A percentile compares a stretch with the other conserved stretches of the same genome.
These are phyloP conservation scores for Apiospora phragmitis DNA, from an alignment of 2,329 filamentous ascomycete genomes.

Conservation along the genomic window DNA sequence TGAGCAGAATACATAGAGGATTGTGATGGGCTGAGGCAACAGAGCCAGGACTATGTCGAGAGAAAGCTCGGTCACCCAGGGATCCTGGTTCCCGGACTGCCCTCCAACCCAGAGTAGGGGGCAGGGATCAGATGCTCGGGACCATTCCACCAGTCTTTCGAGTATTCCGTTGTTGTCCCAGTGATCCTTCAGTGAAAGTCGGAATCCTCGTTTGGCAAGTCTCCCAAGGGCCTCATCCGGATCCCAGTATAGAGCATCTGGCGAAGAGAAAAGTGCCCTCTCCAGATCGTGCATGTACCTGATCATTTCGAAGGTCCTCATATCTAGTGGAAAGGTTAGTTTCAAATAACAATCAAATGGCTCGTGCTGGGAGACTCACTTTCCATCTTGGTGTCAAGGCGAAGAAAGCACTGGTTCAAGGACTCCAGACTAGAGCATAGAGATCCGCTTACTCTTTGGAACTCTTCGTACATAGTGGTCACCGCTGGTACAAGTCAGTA, in stretches of 20 bases:
- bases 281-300: not conserved
- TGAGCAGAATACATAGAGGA: not conserved
- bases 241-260: not conserved
- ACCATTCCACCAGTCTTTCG: not conserved
- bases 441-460: not conserved
- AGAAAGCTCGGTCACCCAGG: not conserved
- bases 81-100: not conserved
- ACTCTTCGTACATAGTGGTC: not conserved
- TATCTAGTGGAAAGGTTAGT: not conserved
- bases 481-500: not conserved
- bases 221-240: not conserved
- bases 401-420: not conserved
- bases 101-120: not conserved
- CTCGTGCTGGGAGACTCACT: not conserved
- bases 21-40: not conserved
- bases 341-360: not conserved
- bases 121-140: not conserved
- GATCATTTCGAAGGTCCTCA: not conserved
- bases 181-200: not conserved
- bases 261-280: not conserved
- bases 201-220: not conserved
- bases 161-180: not conserved
- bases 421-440: not conserved
- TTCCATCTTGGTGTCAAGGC: not conserved
- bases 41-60: not conserved